Conservation (phyloP, 345 rosid genomes). For the Nephelium lappaceum region DNA sequence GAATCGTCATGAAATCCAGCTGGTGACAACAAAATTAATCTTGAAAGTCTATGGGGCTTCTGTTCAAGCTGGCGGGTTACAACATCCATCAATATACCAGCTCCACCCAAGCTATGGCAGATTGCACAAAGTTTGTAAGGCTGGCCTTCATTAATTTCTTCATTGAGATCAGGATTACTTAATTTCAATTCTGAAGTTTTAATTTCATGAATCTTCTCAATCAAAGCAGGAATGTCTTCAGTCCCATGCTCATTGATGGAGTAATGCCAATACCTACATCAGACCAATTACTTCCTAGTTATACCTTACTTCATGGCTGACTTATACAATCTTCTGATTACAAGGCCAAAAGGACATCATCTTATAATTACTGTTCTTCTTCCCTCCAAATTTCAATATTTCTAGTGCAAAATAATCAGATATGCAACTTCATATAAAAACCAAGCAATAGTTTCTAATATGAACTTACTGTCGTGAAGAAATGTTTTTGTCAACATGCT, state of each 20-base stretch:
- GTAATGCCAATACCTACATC: constrained; percentile 85
- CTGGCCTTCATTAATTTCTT: constrained; percentile 58
- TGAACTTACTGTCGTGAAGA: constrained; percentile 74
- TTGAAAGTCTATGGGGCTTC: constrained; percentile 85
- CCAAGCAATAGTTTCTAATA: background rate
- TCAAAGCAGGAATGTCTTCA: constrained; percentile 92
- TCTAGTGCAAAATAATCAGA: background rate
- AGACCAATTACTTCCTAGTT: constrained; percentile 7
- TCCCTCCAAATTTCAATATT: background rate
- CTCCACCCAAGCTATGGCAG: constrained; percentile 97
- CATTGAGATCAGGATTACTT: constrained; percentile 53
- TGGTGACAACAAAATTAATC: constrained; percentile 80
- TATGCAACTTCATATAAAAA: background rate
- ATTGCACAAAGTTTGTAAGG: constrained; percentile 89
- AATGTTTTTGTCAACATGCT: constrained; percentile 80
- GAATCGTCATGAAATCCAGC: constrained; percentile 97
- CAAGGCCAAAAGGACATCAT: background rate
- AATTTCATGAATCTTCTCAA: constrained; percentile 86
- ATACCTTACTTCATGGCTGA: background rate
- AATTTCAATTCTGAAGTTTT: constrained; percentile 81
- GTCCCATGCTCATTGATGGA: constrained; percentile 94
- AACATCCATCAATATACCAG: constrained; percentile 81
- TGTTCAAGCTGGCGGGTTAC: constrained; percentile 62
- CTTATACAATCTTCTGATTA: background rate
- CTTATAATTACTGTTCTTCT: constrained; percentile 1